Conservation (phyloP, 352 stramenopile genomes). For the Hyaloperonospora brassicae region DNA sequence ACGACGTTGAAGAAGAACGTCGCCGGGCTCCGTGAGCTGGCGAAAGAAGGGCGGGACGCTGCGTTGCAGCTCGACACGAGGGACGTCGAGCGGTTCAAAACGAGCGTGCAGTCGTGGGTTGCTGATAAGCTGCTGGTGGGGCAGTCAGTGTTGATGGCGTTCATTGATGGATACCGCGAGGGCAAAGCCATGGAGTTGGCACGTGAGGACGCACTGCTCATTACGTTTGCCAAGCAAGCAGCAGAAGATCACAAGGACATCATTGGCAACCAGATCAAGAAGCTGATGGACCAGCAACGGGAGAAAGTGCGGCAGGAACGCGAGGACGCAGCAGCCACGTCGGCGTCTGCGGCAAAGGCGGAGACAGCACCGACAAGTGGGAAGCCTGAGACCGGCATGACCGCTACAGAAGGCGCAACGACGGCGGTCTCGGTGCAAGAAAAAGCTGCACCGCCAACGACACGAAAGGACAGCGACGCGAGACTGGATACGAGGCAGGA, state of each 20-base stretch:
- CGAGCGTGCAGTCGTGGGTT: constrained; percentile 65
- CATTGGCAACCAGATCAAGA: constrained; percentile 60
- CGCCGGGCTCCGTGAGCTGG: constrained; percentile 53
- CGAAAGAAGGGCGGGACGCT: constrained; percentile 47
- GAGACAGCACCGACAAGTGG: constrained; percentile 3
- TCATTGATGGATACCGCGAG: constrained; percentile 74
- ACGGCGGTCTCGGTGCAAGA: constrained; percentile 2
- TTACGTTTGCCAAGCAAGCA: constrained; percentile 69
- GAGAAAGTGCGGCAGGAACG: constrained; percentile 41
- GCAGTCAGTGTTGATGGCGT: constrained; percentile 70
- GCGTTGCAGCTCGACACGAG: constrained; percentile 49
- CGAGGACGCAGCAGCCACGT: constrained; percentile 11
- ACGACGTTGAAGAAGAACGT: constrained; percentile 67
- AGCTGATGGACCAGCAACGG: constrained; percentile 52
- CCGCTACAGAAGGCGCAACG: constrained; percentile 1
- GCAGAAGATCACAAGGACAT: constrained; percentile 67
- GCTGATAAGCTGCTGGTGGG: constrained; percentile 80
- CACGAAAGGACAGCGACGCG: constrained; percentile 6
- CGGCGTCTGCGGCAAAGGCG: constrained; percentile 8
- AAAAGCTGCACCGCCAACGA: neutral
- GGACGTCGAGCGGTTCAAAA: constrained; percentile 57
- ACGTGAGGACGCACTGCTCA: constrained; percentile 60
- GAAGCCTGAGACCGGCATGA: constrained; percentile 1
- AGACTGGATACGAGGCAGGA: constrained; percentile 7
- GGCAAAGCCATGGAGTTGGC: constrained; percentile 71